These are phyloP conservation scores for Penicillium concentricum DNA, from an alignment of 2,329 filamentous ascomycete genomes.

Conservation along the genomic window DNA sequence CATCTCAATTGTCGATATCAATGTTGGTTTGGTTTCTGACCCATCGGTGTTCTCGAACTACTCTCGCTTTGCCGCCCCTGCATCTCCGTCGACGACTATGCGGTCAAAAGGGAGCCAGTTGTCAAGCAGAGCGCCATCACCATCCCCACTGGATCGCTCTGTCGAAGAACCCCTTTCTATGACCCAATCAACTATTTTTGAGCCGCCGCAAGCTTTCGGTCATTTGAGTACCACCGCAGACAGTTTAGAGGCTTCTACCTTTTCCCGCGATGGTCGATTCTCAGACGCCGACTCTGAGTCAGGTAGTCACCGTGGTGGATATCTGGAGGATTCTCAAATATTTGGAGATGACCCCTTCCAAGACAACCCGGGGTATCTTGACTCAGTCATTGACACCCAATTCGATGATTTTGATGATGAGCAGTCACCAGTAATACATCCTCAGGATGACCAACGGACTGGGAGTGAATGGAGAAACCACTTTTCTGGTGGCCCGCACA, in stretches of 20 bases:
- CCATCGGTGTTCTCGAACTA: constrained; percentile 49
- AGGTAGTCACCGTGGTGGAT: constrained; percentile 27
- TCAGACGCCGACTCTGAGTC: constrained; percentile 44
- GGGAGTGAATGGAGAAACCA: constrained; percentile 17
- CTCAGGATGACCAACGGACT: constrained; percentile 3
- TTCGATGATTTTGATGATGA: constrained; percentile 36
- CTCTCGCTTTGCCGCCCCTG: constrained; percentile 36
- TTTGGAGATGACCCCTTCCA: constrained; percentile 32
- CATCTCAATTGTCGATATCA: constrained; percentile 47
- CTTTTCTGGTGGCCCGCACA: constrained; percentile 16
- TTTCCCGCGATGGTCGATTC: constrained; percentile 39
- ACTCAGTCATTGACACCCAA: constrained; percentile 39
- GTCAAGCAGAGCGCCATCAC: constrained; percentile 30
- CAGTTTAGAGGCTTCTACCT: constrained; percentile 31
- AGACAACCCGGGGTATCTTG: constrained; percentile 40
- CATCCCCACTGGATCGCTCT: constrained; percentile 25
- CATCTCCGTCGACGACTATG: constrained; percentile 35
- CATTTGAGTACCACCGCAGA: neutral
- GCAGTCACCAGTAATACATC: constrained; percentile 18
- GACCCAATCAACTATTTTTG: constrained; percentile 42
- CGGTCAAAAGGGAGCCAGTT: constrained; percentile 33
- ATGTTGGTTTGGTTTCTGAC: constrained; percentile 49
- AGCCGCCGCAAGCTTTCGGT: constrained; percentile 21
- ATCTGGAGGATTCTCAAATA: constrained; percentile 27
- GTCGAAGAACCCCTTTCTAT: constrained; percentile 32